Evolutionary conservation across 108 stramenopile genomes (phyloP).

Genomic region (Discostella pseudostelligera): DNA sequence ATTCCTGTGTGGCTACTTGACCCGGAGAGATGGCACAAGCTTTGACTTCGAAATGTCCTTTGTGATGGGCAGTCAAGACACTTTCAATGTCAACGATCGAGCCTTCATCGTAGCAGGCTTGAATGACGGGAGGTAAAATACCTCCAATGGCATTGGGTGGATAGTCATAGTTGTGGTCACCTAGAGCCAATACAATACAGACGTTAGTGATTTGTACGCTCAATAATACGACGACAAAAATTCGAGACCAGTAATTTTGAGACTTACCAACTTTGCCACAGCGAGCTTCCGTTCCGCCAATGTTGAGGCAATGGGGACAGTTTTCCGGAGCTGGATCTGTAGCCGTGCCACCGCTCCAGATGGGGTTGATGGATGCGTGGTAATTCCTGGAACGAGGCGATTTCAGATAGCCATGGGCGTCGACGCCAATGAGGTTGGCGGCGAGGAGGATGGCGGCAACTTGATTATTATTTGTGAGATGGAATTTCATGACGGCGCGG

Average conservation of each 20-base stretch:
- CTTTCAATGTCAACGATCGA: slow-evolving; percentile 45
- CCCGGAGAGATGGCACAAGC: slow-evolving; percentile 50
- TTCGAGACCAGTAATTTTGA: neutral
- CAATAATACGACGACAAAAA: neutral
- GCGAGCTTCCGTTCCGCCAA: slow-evolving; percentile 43
- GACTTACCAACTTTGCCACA: slow-evolving; percentile 21
- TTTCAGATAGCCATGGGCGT: slow-evolving; percentile 43
- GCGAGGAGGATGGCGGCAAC: neutral
- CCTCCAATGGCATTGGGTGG: slow-evolving; percentile 42
- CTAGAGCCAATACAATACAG: neutral
- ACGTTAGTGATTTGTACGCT: neutral
- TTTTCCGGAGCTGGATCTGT: slow-evolving; percentile 22
- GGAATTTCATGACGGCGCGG: too few relatives aligned
- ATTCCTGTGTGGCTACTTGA: slow-evolving; percentile 50
- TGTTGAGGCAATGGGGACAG: slow-evolving; percentile 37
- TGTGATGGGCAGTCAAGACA: slow-evolving; percentile 56
- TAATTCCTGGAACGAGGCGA: slow-evolving; percentile 46
- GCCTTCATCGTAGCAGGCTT: slow-evolving; percentile 47
- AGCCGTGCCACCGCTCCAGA: slow-evolving; percentile 25
- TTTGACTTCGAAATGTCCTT: slow-evolving; percentile 53
- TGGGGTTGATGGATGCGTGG: slow-evolving; percentile 29
- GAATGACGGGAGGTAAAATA: slow-evolving; percentile 39
- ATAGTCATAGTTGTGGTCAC: slow-evolving; percentile 49
- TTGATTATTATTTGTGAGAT: too few relatives aligned
- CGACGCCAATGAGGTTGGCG: slow-evolving; percentile 9